These are phyloP conservation scores for Talaromyces funiculosus DNA, from an alignment of 2,329 filamentous ascomycete species.

Conservation along the genomic window DNA sequence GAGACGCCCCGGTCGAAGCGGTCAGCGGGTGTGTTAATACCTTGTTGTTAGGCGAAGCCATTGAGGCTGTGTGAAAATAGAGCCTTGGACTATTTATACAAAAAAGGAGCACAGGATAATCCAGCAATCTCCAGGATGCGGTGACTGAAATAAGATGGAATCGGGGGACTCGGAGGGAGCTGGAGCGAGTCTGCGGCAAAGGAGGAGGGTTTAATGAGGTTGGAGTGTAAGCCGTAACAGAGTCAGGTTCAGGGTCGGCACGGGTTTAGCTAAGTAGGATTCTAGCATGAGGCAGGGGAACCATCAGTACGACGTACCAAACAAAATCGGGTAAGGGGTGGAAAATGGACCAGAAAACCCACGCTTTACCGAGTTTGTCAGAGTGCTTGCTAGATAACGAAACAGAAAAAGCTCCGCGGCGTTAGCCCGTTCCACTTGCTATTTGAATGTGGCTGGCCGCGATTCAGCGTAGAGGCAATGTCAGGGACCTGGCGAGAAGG, in stretches of 20 bases:
- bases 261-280: not conserved
- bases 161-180: constrained; percentile 5
- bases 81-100: constrained; percentile 9
- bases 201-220: not conserved
- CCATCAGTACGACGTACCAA: not conserved
- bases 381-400: constrained; percentile 5
- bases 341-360: not conserved
- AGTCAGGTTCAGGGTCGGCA: not conserved
- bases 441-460: constrained; percentile 3
- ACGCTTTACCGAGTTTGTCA: constrained; percentile 3
- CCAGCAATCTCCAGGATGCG: constrained; percentile 14
- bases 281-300: constrained; percentile 5
- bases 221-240: not conserved
- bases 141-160: constrained; percentile 2
- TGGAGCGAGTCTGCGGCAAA: not conserved
- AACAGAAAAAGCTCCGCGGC: constrained; percentile 6
- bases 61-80: constrained; percentile 7
- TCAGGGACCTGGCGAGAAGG: not conserved
- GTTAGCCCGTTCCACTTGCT: constrained; percentile 4
- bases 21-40: constrained; percentile 2
- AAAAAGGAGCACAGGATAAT: not conserved
- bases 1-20: not conserved
- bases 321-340: constrained; percentile 10
- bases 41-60: constrained; percentile 15
- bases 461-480: not conserved